A percentile compares a stretch with the other conserved stretches of the same genome.
Evolutionary conservation across 768 basidiomycete species (phyloP).

Genomic region (Leccinum arenicola): DNA sequence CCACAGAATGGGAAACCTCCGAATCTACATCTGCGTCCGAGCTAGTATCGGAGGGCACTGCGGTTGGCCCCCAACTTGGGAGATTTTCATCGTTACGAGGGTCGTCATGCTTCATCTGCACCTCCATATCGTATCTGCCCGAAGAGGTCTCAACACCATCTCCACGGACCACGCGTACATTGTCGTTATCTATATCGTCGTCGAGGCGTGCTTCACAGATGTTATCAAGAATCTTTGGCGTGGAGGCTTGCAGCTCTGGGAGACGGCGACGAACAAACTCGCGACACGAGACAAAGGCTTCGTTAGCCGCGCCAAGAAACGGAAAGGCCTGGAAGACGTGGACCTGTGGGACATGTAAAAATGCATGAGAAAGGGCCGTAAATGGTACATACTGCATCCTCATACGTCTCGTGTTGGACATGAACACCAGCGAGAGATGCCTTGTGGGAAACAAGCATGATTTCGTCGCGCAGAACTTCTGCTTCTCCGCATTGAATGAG

Average conservation of each 20-base stretch:
- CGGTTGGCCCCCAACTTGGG: constrained; percentile 50
- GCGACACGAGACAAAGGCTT: constrained; percentile 67
- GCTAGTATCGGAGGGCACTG: constrained; percentile 2
- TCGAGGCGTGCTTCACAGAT: constrained; percentile 60
- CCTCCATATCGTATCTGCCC: constrained; percentile 40
- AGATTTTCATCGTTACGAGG: constrained; percentile 37
- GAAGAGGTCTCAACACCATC: constrained; percentile 60
- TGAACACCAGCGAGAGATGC: constrained; percentile 83
- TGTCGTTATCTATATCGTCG: constrained; percentile 66
- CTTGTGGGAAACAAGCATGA: constrained; percentile 89
- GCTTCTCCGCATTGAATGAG: constrained; percentile 92
- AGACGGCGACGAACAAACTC: constrained; percentile 63
- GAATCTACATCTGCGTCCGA: constrained; percentile 1
- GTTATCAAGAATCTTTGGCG: constrained; percentile 50
- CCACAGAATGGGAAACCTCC: constrained; percentile 7
- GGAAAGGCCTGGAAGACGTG: constrained; percentile 92
- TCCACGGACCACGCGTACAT: constrained; percentile 65
- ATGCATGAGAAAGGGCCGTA: neutral
- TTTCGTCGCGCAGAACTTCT: constrained; percentile 94
- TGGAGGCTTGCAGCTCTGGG: constrained; percentile 49
- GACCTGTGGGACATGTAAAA: constrained; percentile 43
- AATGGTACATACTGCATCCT: constrained; percentile 73
- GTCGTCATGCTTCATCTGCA: constrained; percentile 29
- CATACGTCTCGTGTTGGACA: constrained; percentile 84
- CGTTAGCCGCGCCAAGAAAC: constrained; percentile 63